These are phyloP conservation scores for Syzygium syzygioides DNA, from an alignment of 441 rosid species.

Conservation along the genomic window DNA sequence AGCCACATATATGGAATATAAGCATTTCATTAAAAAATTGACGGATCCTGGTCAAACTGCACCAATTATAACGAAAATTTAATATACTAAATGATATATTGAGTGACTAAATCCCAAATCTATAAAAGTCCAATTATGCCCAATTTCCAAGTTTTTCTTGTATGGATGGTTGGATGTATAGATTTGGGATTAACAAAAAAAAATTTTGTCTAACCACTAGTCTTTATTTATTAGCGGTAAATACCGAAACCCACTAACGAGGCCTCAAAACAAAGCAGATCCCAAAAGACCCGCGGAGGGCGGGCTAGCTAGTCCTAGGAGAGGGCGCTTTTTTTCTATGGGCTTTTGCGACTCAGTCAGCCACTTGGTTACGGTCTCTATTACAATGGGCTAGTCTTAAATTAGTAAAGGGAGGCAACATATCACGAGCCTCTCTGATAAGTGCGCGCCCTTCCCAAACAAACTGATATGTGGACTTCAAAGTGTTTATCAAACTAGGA, in stretches of 20 bases:
- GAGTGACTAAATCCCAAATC: background rate
- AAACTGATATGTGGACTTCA: background rate
- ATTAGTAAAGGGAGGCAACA: background rate
- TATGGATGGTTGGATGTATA: background rate
- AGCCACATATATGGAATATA: background rate
- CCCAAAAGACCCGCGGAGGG: background rate
- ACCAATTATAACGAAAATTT: background rate
- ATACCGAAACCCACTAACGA: background rate
- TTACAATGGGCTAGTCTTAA: background rate
- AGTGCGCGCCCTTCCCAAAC: background rate
- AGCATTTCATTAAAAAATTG: background rate
- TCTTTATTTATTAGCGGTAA: background rate
- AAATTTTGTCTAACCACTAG: background rate
- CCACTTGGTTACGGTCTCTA: background rate
- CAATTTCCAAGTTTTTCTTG: background rate
- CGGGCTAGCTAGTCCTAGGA: background rate
- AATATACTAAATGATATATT: background rate
- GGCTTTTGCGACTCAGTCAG: background rate
- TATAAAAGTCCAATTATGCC: background rate
- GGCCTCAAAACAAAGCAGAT: background rate
- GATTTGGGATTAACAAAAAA: background rate
- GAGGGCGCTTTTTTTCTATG: background rate
- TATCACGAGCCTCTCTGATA: background rate
- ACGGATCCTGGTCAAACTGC: background rate
- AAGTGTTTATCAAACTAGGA: too few species aligned